A percentile compares a stretch with the other conserved stretches of the same genome.
Conservation (phyloP, 495 filamentous ascomycete genomes). For the Pseudomonodictys pantanalensis region DNA sequence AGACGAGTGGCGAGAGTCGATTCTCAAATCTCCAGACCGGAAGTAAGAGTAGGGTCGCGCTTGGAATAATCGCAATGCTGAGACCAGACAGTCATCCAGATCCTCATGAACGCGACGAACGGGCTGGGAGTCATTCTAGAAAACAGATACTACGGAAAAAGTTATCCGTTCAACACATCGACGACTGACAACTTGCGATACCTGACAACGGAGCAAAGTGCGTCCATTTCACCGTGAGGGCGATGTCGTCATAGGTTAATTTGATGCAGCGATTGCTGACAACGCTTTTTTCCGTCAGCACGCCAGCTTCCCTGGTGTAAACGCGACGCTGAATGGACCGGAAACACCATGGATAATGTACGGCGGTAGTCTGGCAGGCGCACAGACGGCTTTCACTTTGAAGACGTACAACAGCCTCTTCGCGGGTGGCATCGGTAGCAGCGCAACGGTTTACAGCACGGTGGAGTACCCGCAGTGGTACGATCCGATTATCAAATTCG, state of each 20-base stretch:
- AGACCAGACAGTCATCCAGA: constrained; percentile 45
- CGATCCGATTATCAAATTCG: constrained; percentile 60
- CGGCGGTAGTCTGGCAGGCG: constrained; percentile 70
- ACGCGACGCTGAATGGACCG: constrained; percentile 54
- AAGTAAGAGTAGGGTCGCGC: not conserved
- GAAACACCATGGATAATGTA: constrained; percentile 64
- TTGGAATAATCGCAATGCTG: not conserved
- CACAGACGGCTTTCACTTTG: constrained; percentile 66
- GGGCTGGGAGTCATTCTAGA: constrained; percentile 73
- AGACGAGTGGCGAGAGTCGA: constrained; percentile 55
- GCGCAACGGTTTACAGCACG: constrained; percentile 66
- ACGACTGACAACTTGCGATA: constrained; percentile 62
- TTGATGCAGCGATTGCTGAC: constrained; percentile 57
- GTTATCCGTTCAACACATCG: constrained; percentile 22
- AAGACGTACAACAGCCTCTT: constrained; percentile 65
- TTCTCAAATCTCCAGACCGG: constrained; percentile 43
- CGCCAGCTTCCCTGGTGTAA: constrained; percentile 60
- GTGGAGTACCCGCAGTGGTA: constrained; percentile 71
- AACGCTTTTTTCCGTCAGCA: constrained; percentile 67
- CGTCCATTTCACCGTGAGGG: not conserved
- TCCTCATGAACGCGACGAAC: constrained; percentile 57
- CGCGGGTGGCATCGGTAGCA: constrained; percentile 65
- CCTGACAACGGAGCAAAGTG: constrained; percentile 65
- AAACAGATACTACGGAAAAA: constrained; percentile 38
- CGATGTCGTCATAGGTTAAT: not conserved